Base-by-base conservation (phyloP, 2,329 filamentous ascomycete species). In the Ceratocystis eucalypticola region DNA sequence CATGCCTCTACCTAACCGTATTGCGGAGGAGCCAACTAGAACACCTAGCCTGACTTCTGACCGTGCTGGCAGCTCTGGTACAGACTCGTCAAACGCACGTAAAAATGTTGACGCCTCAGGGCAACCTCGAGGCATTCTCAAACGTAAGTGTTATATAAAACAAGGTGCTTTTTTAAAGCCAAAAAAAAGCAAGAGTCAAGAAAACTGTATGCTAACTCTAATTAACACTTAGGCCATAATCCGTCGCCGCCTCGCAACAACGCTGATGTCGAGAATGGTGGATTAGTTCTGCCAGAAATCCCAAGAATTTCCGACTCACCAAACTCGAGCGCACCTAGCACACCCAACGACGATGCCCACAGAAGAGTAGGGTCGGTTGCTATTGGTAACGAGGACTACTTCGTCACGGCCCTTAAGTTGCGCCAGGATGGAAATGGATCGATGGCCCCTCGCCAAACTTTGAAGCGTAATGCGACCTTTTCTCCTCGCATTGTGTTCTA, bases 401-500 rank as follows among this genome's bases (percentile, higher is more conserved):
- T 97, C 75, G 84, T 89, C 74, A 86, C 87, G 30, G 86, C 85
- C 37, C 79, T 91, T 57, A 85, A 89, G 64, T 84, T 94, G 65
- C 84, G 84, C 53, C 81, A 86, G 66, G 88, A 92, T 71, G 91
- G 89, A 77, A 95, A 90, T 74, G 84, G 88, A 20, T 91, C 91
- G 17, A 84, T 82, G 67, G 95, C 91, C 3, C 91, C 91, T 0
- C 84, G 88, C 62, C 84, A 85, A 22, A 76, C 77, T n/a, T 73
- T 77, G 62, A 87, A 85, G 75, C 82, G 84, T 37, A 83, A 80
- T 70, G 83, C 85, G 1, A 88, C 84, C 0, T 99, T 97, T 76
- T 97, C 91, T 72, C 93, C 93, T 61, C 86, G 93, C 50, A 91
- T 97, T 64, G 86, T 96, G 69, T 97, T 96, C 74, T 86, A 96